phyloP scores from a whole-genome alignment of 495 filamentous ascomycete genomes.

The Penicillium arizonense region DNA sequence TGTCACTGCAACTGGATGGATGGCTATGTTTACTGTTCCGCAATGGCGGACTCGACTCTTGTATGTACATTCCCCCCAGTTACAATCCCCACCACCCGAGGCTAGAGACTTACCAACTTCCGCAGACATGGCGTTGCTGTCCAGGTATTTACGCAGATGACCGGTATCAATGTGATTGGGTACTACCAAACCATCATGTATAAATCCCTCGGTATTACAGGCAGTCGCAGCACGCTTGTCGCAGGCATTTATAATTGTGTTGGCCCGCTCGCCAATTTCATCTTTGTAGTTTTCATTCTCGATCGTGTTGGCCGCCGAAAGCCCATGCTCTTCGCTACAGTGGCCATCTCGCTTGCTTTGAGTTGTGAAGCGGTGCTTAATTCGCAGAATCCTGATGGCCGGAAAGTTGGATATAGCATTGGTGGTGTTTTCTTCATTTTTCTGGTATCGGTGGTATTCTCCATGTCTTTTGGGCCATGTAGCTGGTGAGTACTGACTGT shows the following conservation, averaged over 20 bases:
- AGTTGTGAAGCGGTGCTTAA: conserved; percentile 44
- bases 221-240: conserved; percentile 49
- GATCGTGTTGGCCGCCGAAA: conserved; percentile 38
- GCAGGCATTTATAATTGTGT: conserved; percentile 61
- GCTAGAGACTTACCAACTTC: conserved; percentile 18
- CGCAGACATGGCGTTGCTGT: conserved; percentile 31
- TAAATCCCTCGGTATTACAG: conserved; percentile 53
- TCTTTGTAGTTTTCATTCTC: conserved; percentile 46
- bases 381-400: conserved; percentile 36
- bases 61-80: conserved; percentile 23
- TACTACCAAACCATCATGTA: conserved; percentile 63
- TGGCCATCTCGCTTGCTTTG: conserved; percentile 39
- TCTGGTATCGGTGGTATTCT: conserved; percentile 46
- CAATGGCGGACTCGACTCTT: conserved; percentile 49
- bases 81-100: neutral
- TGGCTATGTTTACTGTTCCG: conserved; percentile 51
- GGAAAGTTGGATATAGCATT: conserved; percentile 33
- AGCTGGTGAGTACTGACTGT: conserved; percentile 32
- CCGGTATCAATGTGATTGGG: conserved; percentile 56
- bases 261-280: conserved; percentile 49
- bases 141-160: conserved; percentile 46
- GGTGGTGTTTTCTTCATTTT: conserved; percentile 52
- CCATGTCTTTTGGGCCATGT: conserved; percentile 44
- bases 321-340: conserved; percentile 39
- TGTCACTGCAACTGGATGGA: conserved; percentile 43